These are phyloP conservation scores for Lecanicillium sp. DNA, from an alignment of 2,329 filamentous ascomycete genomes.

Conservation along the genomic window DNA sequence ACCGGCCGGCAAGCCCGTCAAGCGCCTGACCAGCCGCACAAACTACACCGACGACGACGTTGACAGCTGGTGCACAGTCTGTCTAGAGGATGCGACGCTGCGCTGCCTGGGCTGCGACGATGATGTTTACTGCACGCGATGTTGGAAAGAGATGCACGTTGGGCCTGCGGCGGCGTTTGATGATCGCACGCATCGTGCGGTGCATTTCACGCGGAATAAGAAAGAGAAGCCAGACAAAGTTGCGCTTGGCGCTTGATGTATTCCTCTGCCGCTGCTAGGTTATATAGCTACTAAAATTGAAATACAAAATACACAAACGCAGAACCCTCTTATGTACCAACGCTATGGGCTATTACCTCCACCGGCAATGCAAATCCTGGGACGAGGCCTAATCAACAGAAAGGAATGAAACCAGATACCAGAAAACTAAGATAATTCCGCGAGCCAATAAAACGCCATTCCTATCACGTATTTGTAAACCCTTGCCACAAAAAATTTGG, in stretches of 20 bases:
- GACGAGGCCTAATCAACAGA: too few relatives aligned
- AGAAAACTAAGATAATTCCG: too few relatives aligned
- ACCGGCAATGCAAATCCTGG: too few relatives aligned
- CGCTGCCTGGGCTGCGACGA: constrained; percentile 64
- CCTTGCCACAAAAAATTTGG: too few relatives aligned
- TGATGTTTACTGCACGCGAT: constrained; percentile 68
- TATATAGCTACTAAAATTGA: background rate
- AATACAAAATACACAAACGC: background rate
- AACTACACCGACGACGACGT: constrained; percentile 62
- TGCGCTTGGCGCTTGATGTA: constrained; percentile 26
- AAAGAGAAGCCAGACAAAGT: constrained; percentile 24
- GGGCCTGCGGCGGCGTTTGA: constrained; percentile 63
- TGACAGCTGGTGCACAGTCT: constrained; percentile 75
- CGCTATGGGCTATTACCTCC: too few relatives aligned
- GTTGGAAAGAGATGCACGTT: constrained; percentile 76
- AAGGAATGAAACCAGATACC: too few relatives aligned
- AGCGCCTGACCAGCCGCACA: constrained; percentile 29
- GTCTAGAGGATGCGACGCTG: constrained; percentile 68
- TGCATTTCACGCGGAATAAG: constrained; percentile 42
- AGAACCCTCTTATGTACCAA: too few relatives aligned
- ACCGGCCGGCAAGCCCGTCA: constrained; percentile 33
- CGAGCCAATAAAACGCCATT: too few relatives aligned
- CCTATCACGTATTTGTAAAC: too few relatives aligned
- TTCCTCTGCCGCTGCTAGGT: background rate
- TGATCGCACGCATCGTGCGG: constrained; percentile 60